phyloP scores from a whole-genome alignment of 2,329 filamentous ascomycete species.

The Pyricularia sp. region DNA sequence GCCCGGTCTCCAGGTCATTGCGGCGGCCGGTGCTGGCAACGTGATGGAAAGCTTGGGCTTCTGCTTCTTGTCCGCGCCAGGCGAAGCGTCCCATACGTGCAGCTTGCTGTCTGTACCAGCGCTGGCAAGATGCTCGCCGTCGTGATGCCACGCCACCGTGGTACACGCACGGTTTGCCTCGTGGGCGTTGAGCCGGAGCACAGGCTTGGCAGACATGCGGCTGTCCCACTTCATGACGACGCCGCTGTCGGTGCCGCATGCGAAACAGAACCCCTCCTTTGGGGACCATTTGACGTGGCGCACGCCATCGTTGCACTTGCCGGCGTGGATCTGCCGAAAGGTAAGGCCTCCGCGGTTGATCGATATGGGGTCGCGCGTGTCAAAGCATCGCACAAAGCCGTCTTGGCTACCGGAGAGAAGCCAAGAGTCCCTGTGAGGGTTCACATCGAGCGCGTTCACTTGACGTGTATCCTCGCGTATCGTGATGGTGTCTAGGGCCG shows the following conservation, averaged over 20 bases:
- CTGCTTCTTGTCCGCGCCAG: conserved; percentile 51
- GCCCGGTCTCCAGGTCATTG: conserved; percentile 53
- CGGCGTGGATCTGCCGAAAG: conserved; percentile 36
- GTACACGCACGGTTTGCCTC: conserved; percentile 38
- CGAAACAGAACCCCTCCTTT: conserved; percentile 50
- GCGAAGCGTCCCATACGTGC: conserved; percentile 56
- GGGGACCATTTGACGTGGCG: conserved; percentile 59
- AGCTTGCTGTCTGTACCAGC: conserved; percentile 53
- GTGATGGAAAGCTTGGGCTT: conserved; percentile 54
- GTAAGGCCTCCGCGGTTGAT: conserved; percentile 32
- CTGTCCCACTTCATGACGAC: conserved; percentile 57
- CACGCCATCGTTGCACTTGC: conserved; percentile 48
- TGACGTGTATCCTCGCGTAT: conserved; percentile 53
- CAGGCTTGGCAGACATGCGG: conserved; percentile 40
- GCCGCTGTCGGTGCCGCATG: conserved; percentile 54
- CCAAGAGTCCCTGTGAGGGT: conserved; percentile 47
- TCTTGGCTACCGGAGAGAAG: conserved; percentile 56
- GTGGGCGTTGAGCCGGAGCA: conserved; percentile 52
- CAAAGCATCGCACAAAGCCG: conserved; percentile 52
- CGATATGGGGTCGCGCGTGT: conserved; percentile 39
- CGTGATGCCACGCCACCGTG: conserved; percentile 57
- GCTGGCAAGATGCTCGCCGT: conserved; percentile 56
- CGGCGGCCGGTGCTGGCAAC: conserved; percentile 49
- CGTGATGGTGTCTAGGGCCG: conserved; percentile 45
- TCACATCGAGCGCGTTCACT: conserved; percentile 54